Evolutionary conservation across 2,329 filamentous ascomycete species (phyloP).

Genomic region (Gremmenia infestans): DNA sequence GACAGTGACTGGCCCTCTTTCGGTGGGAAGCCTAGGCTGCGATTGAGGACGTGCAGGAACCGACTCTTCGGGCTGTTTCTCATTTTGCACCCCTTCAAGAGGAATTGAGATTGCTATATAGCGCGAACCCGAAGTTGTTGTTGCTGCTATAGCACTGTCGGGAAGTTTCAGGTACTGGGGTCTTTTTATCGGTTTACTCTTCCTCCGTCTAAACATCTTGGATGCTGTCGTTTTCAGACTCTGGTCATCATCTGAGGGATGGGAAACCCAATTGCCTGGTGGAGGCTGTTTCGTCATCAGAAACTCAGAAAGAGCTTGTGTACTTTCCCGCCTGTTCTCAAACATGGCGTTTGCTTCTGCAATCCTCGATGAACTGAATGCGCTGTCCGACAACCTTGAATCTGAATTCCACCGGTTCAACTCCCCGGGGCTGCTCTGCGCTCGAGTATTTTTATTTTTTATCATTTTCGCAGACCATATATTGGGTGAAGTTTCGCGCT

Average conservation of each 20-base stretch:
- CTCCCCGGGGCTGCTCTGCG: not conserved
- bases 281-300: conserved; percentile 46
- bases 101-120: conserved; percentile 60
- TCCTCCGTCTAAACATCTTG: conserved; percentile 36
- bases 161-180: conserved; percentile 40
- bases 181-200: conserved; percentile 25
- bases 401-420: conserved; percentile 11
- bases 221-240: conserved; percentile 39
- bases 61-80: not conserved
- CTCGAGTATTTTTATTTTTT: conserved; percentile 1
- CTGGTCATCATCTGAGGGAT: conserved; percentile 32
- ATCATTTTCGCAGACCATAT: not conserved
- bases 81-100: conserved; percentile 34
- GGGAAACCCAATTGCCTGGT: conserved; percentile 46
- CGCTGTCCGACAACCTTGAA: conserved; percentile 4
- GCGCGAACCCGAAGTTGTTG: conserved; percentile 47
- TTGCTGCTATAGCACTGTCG: conserved; percentile 51
- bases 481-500: not conserved
- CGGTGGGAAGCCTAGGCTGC: not conserved
- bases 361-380: not conserved
- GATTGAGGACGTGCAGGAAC: not conserved
- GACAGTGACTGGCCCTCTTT: conserved; percentile 23
- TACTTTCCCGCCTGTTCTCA: conserved; percentile 21
- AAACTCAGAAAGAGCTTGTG: conserved; percentile 42
- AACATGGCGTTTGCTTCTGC: conserved; percentile 1